Base-by-base conservation (phyloP, 257 asterid genomes). In the Rehmannia glutinosa region DNA sequence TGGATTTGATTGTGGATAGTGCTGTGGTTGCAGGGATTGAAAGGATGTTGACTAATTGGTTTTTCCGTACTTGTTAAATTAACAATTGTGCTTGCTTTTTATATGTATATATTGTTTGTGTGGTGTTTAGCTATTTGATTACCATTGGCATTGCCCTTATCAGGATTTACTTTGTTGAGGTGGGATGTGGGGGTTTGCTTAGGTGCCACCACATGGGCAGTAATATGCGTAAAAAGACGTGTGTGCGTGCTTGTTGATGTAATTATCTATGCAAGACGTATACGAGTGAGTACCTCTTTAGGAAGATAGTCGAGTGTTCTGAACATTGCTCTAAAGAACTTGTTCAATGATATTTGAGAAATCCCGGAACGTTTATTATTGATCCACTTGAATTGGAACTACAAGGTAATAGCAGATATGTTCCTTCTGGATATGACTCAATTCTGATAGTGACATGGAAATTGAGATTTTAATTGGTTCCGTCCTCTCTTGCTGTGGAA, bases 1-100 rank as follows among this genome's bases (percentile, higher is more conserved):
- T 54, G 72, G 70, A 49, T 70, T 77, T 51, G 43, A 65, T 61
- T 21, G n/a, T 19, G 66, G 59, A 33, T 36, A 60, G 32, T 60
- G 25, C 54, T 67, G 54, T 46, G 41, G 66, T 46, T 75, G 30
- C 2, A 16, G 49, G 35, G 73, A 58, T 54, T 55, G 7, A 23
- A 6, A 46, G 60, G 61, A 38, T 65, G 72, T 76, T 68, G 47
- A 62, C 59, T 32, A 16, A 58, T 65, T 56, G 5, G 33, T 50
- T 32, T 5, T 47, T 16, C 39, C 30, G 6, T 30, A 13, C 33
- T 35, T 27, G 50, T 38, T 32, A 12, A 52, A 32, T 71, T 49
- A 46, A 46, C 16, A 56, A 28, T 27, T 54, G 5, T 66, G n/a
- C 45, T 49, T 61, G 33, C 51, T 72, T 19, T 41, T 38, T 30